phyloP scores from a whole-genome alignment of 163 green algal genomes.

The Dunaliella salina region DNA sequence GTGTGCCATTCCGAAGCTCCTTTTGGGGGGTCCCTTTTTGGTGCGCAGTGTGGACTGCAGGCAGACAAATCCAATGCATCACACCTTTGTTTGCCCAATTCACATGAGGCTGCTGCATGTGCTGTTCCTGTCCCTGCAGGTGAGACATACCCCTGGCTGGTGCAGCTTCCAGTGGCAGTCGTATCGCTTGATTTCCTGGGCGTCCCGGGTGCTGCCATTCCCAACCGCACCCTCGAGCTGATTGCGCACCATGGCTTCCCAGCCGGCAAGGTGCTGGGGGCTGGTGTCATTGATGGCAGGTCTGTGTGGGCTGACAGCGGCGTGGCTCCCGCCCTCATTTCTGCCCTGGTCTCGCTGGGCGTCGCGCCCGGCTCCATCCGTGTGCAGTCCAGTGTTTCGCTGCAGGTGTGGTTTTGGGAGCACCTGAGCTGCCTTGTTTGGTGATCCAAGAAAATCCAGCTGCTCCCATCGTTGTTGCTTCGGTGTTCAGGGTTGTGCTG shows the following conservation, averaged over 20 bases:
- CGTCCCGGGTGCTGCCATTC: slow-evolving; percentile 33
- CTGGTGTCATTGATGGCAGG: slow-evolving; percentile 79
- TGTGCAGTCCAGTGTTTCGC: slow-evolving; percentile 53
- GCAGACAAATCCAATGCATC: too few species aligned
- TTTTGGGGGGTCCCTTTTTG: too few species aligned
- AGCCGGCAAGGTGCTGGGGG: slow-evolving; percentile 68
- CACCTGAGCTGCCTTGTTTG: too few species aligned
- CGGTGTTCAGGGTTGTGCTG: too few species aligned
- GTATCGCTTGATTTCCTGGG: slow-evolving; percentile 51
- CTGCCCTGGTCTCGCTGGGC: slow-evolving; percentile 3
- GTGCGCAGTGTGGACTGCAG: too few species aligned
- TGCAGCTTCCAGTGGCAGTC: slow-evolving; percentile 57
- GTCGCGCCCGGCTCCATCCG: slow-evolving; percentile 20
- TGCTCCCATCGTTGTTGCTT: too few species aligned
- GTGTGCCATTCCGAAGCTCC: too few species aligned
- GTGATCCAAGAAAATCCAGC: too few species aligned
- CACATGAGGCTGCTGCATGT: too few species aligned
- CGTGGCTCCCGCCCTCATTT: neutral
- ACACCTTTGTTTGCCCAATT: too few species aligned
- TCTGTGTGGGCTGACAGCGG: slow-evolving; percentile 71
- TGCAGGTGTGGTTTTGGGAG: slow-evolving; percentile 35
- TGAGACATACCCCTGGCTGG: slow-evolving; percentile 61
- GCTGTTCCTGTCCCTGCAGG: neutral
- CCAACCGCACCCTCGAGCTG: slow-evolving; percentile 59
- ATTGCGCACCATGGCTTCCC: slow-evolving; percentile 76